These are phyloP conservation scores for Austroboletus sp. DNA, from an alignment of 1,284 basidiomycete genomes.

Conservation along the genomic window DNA sequence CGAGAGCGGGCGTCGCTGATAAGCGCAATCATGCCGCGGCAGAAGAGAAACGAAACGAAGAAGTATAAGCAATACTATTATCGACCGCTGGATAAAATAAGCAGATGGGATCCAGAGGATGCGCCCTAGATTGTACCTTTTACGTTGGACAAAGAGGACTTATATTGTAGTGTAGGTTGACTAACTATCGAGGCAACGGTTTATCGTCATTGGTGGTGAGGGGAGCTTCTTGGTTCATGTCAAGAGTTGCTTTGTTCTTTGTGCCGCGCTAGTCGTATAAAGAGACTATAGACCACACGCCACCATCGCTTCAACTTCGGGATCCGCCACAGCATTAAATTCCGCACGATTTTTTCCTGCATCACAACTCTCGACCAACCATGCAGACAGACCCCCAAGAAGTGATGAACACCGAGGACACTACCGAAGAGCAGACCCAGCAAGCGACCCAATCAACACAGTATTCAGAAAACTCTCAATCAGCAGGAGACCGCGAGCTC, in stretches of 20 bases:
- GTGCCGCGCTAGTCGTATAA: neutral
- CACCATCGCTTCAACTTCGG: neutral
- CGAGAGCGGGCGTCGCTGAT: constrained; percentile 60
- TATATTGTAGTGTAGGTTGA: constrained; percentile 7
- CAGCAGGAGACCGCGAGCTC: constrained; percentile 21
- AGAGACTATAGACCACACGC: neutral
- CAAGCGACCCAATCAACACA: constrained; percentile 49
- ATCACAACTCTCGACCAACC: neutral
- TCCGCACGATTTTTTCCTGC: neutral
- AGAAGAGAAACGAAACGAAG: constrained; percentile 66
- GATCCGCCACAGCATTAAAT: neutral
- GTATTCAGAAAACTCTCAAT: constrained; percentile 26
- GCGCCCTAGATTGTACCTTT: constrained; percentile 26
- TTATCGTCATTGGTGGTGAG: neutral
- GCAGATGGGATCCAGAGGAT: constrained; percentile 58
- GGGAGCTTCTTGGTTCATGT: too few species aligned
- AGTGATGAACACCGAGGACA: constrained; percentile 25
- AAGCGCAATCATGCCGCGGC: constrained; percentile 64
- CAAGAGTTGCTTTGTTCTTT: neutral
- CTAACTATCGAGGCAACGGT: constrained; percentile 19
- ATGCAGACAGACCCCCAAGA: constrained; percentile 20
- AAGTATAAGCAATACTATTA: constrained; percentile 79
- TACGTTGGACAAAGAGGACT: neutral
- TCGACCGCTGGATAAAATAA: constrained; percentile 57
- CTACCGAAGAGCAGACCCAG: constrained; percentile 39